Base-by-base conservation (phyloP, 257 asterid genomes). In the Plectranthus barbatus region DNA sequence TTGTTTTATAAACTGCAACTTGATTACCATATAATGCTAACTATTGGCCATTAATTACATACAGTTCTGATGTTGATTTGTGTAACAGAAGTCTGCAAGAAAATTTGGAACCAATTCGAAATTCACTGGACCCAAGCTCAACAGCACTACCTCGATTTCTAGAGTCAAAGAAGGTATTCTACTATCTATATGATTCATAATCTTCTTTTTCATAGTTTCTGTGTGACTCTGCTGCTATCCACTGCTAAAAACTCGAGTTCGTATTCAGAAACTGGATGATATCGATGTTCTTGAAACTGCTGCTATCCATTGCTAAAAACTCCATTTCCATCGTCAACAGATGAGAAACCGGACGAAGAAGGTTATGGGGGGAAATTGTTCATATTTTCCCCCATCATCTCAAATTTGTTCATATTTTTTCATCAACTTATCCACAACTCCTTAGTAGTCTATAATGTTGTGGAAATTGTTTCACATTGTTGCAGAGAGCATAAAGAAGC, bases 321-420 rank as follows among this genome's bases (percentile, higher is more conserved):
- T 62, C 79, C 84, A 9, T 52, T 81, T 14, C 34, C 72, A 71
- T 74, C 39, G 71, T 69, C 83, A n/a, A n/a, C n/a, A n/a, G n/a
- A n/a, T n/a, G n/a, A n/a, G 72, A 80, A 74, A 66, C 60, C 81
- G 36, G 81, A 77, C 1, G 66, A 51, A 41, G 78, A 23, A 47
- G 11, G 54, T 64, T 76, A 77, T 67, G 52, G 15, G 0, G 86
- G 81, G 8, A 74, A 62, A 63, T 79, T 57, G 89, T 89, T 13
- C 91, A 90, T 69, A n/a, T n/a, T n/a, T n/a, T n/a, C n/a, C n/a
- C n/a, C n/a, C n/a, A 84, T 84, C 95, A 95, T 88, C 29, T 64
- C 17, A 5, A 18, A 33, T 6, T 54, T 33, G 10, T 10, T 9
- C 14, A 15, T 17, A 39, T 20, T 57, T n/a, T n/a, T n/a, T 56